Evolutionary conservation across 352 stramenopile genomes (phyloP), one percentile per base, ranked within the genome.

Genomic region (Albugo laibachii): DNA sequence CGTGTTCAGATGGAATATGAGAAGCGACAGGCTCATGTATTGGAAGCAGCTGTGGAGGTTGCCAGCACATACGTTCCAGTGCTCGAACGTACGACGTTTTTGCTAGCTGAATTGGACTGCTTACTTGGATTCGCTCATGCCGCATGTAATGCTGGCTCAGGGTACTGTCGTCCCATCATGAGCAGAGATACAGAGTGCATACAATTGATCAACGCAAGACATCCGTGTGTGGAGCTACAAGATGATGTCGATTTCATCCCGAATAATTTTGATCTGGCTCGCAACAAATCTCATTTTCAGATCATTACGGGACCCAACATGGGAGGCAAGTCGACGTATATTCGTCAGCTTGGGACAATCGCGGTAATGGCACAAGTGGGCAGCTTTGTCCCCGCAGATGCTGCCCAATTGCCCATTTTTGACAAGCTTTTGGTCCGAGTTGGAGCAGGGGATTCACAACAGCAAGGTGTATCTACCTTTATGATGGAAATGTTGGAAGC

Each of bases 401-500:
- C 68, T 5, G 95, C 94, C 2, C 83, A 72, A n/a, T 52, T 96
- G 42, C 79, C 85, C 15, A 76, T 99, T 56, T 89, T 98, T 36
- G 93, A 98, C 69, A 86, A 95, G 49, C 66, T 99, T 18, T 65
- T 98, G 5, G 92, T 96, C 27, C 83, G 95, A 13, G 91, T 99
- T 5, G 95, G 95, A 20, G 95, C 96, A 1, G 93, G 94, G 2
- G 96, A 99, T 59, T 66, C 88, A 12, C 93, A 98, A 64, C 86
- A 98, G 55, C 72, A 86, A 13, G 95, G 95, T 35, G 93, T 99
- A 40, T 98, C 91, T 11, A 99, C 95, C 13, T 99, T 99, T 61
- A 99, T 99, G 95, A 89, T 96, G 44, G 96, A 99, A 68, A 99
- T 99, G 96, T 65, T 99, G 11, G 96, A 99, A 59, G 88, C 95